A percentile compares a stretch with the other conserved stretches of the same genome.
Conservation (phyloP, 1,284 basidiomycete genomes). For the Ceratobasidium sp. region DNA sequence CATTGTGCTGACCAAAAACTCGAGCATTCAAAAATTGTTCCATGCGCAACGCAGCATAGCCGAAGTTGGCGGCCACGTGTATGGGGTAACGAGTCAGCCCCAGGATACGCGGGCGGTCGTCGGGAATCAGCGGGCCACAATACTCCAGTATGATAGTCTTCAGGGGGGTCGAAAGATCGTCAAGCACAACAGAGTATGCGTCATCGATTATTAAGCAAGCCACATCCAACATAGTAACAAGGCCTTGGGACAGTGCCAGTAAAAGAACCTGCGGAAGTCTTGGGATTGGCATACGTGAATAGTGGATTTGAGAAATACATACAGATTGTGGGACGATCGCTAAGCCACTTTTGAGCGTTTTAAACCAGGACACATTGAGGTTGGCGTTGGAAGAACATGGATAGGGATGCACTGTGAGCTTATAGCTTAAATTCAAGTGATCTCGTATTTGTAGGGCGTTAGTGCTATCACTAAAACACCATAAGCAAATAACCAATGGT, state of each 20-base stretch:
- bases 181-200: conserved; percentile 20
- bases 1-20: conserved; percentile 8
- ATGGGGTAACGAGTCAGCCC: conserved; percentile 31
- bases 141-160: conserved; percentile 15
- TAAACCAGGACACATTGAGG: conserved; percentile 16
- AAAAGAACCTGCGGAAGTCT: neutral
- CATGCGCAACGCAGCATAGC: conserved; percentile 31
- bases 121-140: conserved; percentile 5
- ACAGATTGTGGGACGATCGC: conserved; percentile 10
- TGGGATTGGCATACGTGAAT: neutral
- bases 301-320: neutral
- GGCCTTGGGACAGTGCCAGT: conserved; percentile 21
- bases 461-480: neutral
- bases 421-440: neutral
- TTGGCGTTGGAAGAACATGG: neutral
- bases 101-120: neutral
- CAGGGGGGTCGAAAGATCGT: conserved; percentile 8
- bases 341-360: conserved; percentile 2
- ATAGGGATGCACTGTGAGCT: neutral
- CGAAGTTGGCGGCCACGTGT: conserved; percentile 7
- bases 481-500: neutral
- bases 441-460: neutral
- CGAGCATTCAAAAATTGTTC: conserved; percentile 36
- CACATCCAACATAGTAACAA: neutral
- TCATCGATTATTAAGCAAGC: conserved; percentile 22